Conservation (phyloP, 2,329 filamentous ascomycete genomes). For the Trichoderma harzianum region DNA sequence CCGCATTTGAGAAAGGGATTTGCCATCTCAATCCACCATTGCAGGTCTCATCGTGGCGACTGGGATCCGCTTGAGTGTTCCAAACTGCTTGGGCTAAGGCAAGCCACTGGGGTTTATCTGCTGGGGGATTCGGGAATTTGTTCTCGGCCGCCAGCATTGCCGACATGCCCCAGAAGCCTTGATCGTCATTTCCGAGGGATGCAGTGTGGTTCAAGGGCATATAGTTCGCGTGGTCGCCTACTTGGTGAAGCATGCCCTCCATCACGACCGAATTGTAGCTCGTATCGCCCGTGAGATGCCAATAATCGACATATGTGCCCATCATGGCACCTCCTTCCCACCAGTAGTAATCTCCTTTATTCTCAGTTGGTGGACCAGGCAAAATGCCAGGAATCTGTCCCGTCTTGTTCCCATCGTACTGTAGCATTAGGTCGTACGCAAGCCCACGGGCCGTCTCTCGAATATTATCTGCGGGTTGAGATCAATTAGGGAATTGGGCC, state of each 20-base stretch:
- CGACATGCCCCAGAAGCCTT: constrained; percentile 67
- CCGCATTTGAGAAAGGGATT: constrained; percentile 69
- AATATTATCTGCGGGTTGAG: constrained; percentile 40
- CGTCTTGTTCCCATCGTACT: constrained; percentile 49
- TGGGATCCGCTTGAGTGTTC: constrained; percentile 54
- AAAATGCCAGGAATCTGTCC: constrained; percentile 55
- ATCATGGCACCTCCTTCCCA: constrained; percentile 70
- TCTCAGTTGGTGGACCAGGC: constrained; percentile 49
- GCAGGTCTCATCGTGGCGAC: constrained; percentile 64
- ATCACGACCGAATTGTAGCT: constrained; percentile 59
- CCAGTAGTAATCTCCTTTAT: constrained; percentile 63
- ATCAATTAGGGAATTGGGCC: not conserved
- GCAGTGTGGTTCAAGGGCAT: constrained; percentile 58
- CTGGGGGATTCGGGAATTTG: constrained; percentile 57
- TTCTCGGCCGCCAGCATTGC: constrained; percentile 65
- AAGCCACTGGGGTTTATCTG: constrained; percentile 56
- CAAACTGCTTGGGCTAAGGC: constrained; percentile 68
- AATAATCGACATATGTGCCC: constrained; percentile 67
- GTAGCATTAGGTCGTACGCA: constrained; percentile 49
- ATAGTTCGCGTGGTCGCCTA: constrained; percentile 55
- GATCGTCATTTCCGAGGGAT: constrained; percentile 66
- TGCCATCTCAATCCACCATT: constrained; percentile 74
- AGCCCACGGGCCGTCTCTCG: constrained; percentile 44
- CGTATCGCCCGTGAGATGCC: constrained; percentile 62
- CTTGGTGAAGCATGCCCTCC: constrained; percentile 56